Evolutionary conservation across 257 asterid species (phyloP).

Genomic region (Salvia miltiorrhiza): DNA sequence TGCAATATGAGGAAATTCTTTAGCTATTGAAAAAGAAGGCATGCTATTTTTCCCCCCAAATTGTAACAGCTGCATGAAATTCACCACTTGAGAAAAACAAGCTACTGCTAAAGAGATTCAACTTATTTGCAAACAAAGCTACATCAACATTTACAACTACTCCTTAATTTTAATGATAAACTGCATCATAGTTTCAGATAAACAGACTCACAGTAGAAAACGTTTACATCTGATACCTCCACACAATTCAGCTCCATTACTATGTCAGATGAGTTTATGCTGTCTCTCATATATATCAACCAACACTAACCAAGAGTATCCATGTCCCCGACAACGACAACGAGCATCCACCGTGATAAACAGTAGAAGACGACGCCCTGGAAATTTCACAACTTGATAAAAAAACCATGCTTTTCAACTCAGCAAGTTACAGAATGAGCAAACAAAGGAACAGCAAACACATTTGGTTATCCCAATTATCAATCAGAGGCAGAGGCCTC

Average conservation of each 20-base stretch:
- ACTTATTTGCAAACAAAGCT: too few relatives aligned
- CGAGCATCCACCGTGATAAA: too few relatives aligned
- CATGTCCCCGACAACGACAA: too few relatives aligned
- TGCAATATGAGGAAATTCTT: too few relatives aligned
- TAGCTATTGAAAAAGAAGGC: too few relatives aligned
- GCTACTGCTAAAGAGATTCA: too few relatives aligned
- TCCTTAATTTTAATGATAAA: background rate
- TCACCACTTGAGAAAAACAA: too few relatives aligned
- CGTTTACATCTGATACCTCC: background rate
- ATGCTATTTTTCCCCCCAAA: too few relatives aligned
- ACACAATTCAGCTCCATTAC: background rate
- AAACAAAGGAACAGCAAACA: background rate
- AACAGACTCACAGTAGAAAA: background rate
- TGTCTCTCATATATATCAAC: background rate
- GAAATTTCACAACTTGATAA: background rate
- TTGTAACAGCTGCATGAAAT: too few relatives aligned
- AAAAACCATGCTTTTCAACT: conserved; percentile 1
- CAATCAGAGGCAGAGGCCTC: conserved; percentile 16
- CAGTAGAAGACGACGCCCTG: background rate
- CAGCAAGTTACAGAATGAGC: background rate
- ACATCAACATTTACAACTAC: too few relatives aligned
- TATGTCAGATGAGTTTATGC: background rate
- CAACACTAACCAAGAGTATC: too few relatives aligned
- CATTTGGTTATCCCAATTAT: conserved; percentile 11
- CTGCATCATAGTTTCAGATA: background rate